These are phyloP conservation scores for Cyberlindnera mississippiensis DNA, from an alignment of 805 yeast genomes.

Conservation along the genomic window DNA sequence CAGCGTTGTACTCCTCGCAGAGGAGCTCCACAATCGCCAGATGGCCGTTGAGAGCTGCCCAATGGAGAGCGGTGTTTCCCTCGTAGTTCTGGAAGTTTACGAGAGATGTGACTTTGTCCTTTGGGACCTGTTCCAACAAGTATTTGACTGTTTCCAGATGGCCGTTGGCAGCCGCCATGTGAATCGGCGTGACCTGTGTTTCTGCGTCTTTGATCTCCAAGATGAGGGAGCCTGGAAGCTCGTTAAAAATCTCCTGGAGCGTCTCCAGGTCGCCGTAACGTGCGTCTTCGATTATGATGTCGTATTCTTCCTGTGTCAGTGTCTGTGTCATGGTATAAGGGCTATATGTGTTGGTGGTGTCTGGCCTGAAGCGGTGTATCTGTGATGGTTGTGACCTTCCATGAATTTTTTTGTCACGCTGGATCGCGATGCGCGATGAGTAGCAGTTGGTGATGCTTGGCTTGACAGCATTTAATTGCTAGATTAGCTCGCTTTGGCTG, in stretches of 20 bases:
- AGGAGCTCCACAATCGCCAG: constrained; percentile 62
- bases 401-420: constrained; percentile 2
- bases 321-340: constrained; percentile 23
- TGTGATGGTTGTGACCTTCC: neutral
- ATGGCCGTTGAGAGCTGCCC: constrained; percentile 94
- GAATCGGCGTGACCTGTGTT: constrained; percentile 73
- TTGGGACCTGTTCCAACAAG: constrained; percentile 46
- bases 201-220: constrained; percentile 54
- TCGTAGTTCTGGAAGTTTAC: constrained; percentile 60
- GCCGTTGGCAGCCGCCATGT: constrained; percentile 96
- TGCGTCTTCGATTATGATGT: constrained; percentile 76
- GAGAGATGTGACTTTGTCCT: constrained; percentile 41
- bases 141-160: constrained; percentile 65
- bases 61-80: constrained; percentile 93
- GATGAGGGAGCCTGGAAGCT: constrained; percentile 42
- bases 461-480: too few species aligned
- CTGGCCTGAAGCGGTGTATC: neutral
- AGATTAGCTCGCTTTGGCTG: too few species aligned
- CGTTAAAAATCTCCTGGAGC: constrained; percentile 61
- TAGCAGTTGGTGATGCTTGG: too few species aligned
- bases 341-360: neutral
- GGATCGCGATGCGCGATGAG: constrained; percentile 1
- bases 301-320: constrained; percentile 70
- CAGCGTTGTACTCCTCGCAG: constrained; percentile 73
- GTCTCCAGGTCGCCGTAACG: constrained; percentile 85